Evolutionary conservation across 177 flowering plant species (phyloP), one percentile per base, ranked within the genome.

Genomic region (Tripterygium wilfordii): DNA sequence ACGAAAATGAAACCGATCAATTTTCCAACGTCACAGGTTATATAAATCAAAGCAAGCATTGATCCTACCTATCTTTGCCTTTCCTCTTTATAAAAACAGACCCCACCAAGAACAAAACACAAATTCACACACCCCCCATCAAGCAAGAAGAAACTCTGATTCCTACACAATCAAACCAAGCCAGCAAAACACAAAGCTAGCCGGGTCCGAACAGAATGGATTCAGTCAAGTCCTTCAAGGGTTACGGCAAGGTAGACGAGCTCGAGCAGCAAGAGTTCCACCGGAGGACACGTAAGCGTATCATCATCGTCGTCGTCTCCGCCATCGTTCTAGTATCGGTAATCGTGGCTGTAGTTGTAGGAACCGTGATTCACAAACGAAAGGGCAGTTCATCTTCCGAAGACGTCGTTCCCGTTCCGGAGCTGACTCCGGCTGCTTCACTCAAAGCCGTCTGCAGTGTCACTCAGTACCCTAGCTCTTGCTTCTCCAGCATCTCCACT

Each of bases 191-290:
- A 42, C 1, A 8, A 44, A 20, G 8, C 7, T 30, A 6, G 8
- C 33, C 33, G 12, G 7, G 7, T 12, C 33, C 33, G 12, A 6
- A 6, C 33, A 23, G 5, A 23, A 66, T 66, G 70, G 66, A 66
- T 17, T 24, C 66, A 0, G 33, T 60, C 33, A 82, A 75, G 7
- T 88, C 94, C 57, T 82, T 84, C 77, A 88, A 80, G 48, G 92
- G 96, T 42, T 84, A 88, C 45, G 94, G 78, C 51, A 80, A 80
- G 55, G 90, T 85, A 1, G 76, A 67, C 56, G 63, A 54, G 47
- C 42, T 12, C 1, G 85, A 80, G 36, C 67, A 79, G 13, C 69
- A 52, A 0, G 71, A 74, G 7, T 85, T 75, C 65, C 76, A 58
- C 3, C 55, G 48, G 5, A 75, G 70, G 38, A 52, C 88, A 13